phyloP scores from a whole-genome alignment of 768 basidiomycete species.

The Leccinum ochraceum region DNA sequence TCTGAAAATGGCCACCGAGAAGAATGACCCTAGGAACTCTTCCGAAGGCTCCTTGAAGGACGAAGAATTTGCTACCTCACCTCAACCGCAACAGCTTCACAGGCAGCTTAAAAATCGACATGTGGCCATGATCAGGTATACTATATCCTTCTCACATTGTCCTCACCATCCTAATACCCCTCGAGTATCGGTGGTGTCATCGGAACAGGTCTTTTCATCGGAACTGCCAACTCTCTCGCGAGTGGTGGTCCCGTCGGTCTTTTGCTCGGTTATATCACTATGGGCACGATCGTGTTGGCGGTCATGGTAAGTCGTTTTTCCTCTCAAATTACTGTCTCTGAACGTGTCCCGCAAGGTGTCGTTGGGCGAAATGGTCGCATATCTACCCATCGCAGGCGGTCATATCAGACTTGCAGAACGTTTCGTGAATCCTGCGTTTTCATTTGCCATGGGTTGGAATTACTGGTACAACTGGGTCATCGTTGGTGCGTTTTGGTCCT shows the following conservation, averaged over 20 bases:
- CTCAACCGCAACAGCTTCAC: slow-evolving; percentile 35
- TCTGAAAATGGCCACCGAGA: slow-evolving; percentile 23
- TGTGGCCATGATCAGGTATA: slow-evolving; percentile 79
- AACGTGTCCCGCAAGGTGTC: slow-evolving; percentile 46
- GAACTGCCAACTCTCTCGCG: slow-evolving; percentile 51
- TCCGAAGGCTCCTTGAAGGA: slow-evolving; percentile 24
- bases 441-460: slow-evolving; percentile 56
- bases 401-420: slow-evolving; percentile 82
- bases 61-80: slow-evolving; percentile 15
- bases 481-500: slow-evolving; percentile 14
- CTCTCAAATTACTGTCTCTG: background rate
- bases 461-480: slow-evolving; percentile 45
- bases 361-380: slow-evolving; percentile 63
- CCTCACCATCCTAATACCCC: slow-evolving; percentile 1
- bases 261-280: slow-evolving; percentile 63
- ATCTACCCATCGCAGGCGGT: slow-evolving; percentile 75
- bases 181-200: slow-evolving; percentile 60
- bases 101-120: slow-evolving; percentile 77
- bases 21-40: slow-evolving; percentile 15
- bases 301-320: slow-evolving; percentile 56
- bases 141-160: background rate
- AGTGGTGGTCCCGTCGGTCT: slow-evolving; percentile 75
- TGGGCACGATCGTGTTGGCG: slow-evolving; percentile 69
- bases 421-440: slow-evolving; percentile 76
- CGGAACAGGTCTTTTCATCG: slow-evolving; percentile 66